phyloP scores from a whole-genome alignment of 257 asterid genomes.

The Nicotiana knightiana region DNA sequence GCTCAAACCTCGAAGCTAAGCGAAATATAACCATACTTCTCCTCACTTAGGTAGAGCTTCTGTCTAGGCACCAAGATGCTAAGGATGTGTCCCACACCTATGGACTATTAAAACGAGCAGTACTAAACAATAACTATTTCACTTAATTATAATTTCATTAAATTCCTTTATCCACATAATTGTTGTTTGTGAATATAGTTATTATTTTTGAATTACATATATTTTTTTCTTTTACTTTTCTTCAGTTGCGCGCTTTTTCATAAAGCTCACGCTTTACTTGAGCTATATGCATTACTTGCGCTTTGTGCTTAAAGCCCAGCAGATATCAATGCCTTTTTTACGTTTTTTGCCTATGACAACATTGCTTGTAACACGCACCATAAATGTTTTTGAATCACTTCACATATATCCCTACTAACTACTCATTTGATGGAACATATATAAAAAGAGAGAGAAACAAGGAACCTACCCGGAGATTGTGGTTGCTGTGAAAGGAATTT shows the following conservation, averaged over 20 bases:
- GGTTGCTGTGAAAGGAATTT: constrained; percentile 89
- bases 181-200: neutral
- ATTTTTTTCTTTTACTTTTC: neutral
- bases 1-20: neutral
- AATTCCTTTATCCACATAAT: neutral
- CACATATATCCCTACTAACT: neutral
- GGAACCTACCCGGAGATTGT: constrained; percentile 67
- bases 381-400: neutral
- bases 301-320: neutral
- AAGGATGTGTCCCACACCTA: neutral
- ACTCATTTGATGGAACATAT: neutral
- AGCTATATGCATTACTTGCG: neutral
- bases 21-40: neutral
- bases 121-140: neutral
- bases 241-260: neutral
- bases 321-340: neutral
- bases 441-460: constrained; percentile 7
- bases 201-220: neutral
- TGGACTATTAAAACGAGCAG: neutral
- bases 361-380: neutral
- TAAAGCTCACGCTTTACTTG: neutral
- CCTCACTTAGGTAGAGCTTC: neutral
- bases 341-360: neutral
- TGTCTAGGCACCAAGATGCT: neutral
- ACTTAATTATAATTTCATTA: neutral